Base-by-base conservation (phyloP, 371 early-diverging fungal genomes). In the Mortierella sp. region DNA sequence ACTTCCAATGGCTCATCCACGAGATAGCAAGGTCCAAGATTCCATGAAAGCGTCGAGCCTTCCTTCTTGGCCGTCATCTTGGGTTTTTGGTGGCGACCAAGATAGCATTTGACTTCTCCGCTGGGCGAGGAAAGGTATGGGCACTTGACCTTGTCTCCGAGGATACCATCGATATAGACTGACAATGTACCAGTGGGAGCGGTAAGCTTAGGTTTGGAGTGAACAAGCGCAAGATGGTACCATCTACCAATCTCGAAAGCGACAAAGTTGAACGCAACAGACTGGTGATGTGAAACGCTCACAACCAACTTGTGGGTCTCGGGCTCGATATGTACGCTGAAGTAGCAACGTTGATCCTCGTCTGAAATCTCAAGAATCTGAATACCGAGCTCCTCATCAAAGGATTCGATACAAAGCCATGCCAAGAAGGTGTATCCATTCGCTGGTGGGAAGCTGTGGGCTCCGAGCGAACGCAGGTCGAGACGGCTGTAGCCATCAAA, bases 211-310 rank as follows among this genome's bases (percentile, higher is more conserved):
- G 93, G 89, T 64, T 88, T 88, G 40, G 89, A 76, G 73, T 94
- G 95, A 5, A 93, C 93, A 26, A 94, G 68, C 1, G 88, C 89
- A 6, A 94, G 55, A 74, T 94, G 95, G 65, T 91, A 91, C 94
- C 95, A 94, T 22, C 85, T 87, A 0, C 91, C 91, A 16, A 87
- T 79, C 37, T 89, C 84, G 61, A 93, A 90, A 22, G 86, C 83
- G 0, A 55, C 55, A 62, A 89, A 88, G 37, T 86, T 86, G 68
- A 94, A 92, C 9, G 79, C 69, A 16, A 84, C 73, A 0, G 81
- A 75, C 57, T 88, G 88, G 47, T 92, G 91, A 39, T 84, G 83
- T 1, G 84, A 73, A n/a, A 86, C 88, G 24, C 90, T 86, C 14
- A 93, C 78, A 22, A 84, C 84, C 16, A 93, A 72, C 64, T 83